Percentiles rank a stretch among this genome's conserved stretches.
Evolutionary conservation across 2,329 filamentous ascomycete species (phyloP).

Genomic region (Aureobasidium sp.): DNA sequence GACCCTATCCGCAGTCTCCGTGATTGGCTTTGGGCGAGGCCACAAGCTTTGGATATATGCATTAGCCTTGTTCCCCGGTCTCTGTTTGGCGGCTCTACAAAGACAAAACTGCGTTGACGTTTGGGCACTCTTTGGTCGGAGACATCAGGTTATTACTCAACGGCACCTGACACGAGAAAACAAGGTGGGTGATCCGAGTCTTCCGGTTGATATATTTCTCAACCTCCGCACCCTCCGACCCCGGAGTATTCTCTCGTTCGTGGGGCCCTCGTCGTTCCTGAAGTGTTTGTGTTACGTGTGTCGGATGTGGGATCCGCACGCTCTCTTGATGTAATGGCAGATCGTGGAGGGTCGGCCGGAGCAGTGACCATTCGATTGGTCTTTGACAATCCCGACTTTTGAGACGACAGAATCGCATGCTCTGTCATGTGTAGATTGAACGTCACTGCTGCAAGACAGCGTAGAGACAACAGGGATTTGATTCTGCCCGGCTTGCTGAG

Average conservation of each 20-base stretch:
- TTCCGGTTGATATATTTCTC: background rate
- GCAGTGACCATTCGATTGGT: background rate
- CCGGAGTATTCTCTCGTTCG: background rate
- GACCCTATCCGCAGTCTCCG: background rate
- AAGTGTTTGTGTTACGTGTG: background rate
- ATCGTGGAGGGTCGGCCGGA: background rate
- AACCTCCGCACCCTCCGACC: background rate
- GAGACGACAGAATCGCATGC: background rate
- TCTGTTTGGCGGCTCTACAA: background rate
- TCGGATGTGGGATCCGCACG: background rate
- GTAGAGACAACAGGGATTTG: too few relatives aligned
- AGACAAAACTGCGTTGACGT: background rate
- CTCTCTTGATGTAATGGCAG: background rate
- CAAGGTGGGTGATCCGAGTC: background rate
- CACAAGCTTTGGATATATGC: background rate
- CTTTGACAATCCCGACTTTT: background rate
- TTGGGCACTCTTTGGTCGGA: background rate
- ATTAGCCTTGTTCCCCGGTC: conserved; percentile 1
- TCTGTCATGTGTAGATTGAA: background rate
- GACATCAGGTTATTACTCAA: background rate
- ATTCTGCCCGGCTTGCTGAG: too few relatives aligned
- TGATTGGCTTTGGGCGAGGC: background rate
- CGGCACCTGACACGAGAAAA: background rate
- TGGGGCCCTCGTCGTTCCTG: background rate
- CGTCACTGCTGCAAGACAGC: background rate